Base-by-base conservation (phyloP, 1,284 basidiomycete species). In the Naganishia liquefaciens region DNA sequence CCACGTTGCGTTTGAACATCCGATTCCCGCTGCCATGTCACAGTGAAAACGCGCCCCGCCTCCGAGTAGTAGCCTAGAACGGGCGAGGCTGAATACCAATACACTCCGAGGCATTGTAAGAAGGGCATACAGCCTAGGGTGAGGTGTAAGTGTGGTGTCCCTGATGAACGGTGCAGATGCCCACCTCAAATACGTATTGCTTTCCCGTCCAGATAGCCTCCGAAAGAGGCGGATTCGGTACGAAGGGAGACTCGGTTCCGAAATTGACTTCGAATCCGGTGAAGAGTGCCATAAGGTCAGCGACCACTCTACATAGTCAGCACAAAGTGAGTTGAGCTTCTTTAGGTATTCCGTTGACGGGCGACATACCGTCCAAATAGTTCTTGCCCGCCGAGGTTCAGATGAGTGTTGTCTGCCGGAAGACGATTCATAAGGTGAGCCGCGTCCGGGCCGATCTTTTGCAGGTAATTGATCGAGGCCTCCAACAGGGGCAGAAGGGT, bases 401-500 rank as follows among this genome's bases (percentile, higher is more conserved):
- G 62, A 60, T 71, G 81, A 25, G 80, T 81, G 60, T 79, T 76
- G 66, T 81, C 80, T 47, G 76, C 75, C 11, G 77, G 77, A 10
- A 74, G 68, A 62, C 80, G 75, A 66, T 82, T 82, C 49, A 82
- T 72, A 13, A 76, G 70, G 68, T 81, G 80, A 19, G 80, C 75
- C 10, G 80, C 78, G 57, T 79, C 76, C 5, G 78, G 76, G 7
- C 81, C 81, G 52, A 82, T 81, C 1, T 74, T 76, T 65, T 81
- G 77, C 28, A 77, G 74, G 69, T 82, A 82, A 57, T 73, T 73
- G 42, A 82, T 80, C 2, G 80, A 82, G n/a, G 73, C 70, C 5
- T 75, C 74, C 57, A 81, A 80, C 15, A 82, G 73, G 64, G 82
- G 81, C 30, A 83, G 68, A 13, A 80, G 70, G 58, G 81, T 80